Conservation (phyloP, 176 grass and related monocot genomes). For the Triticum urartu region DNA sequence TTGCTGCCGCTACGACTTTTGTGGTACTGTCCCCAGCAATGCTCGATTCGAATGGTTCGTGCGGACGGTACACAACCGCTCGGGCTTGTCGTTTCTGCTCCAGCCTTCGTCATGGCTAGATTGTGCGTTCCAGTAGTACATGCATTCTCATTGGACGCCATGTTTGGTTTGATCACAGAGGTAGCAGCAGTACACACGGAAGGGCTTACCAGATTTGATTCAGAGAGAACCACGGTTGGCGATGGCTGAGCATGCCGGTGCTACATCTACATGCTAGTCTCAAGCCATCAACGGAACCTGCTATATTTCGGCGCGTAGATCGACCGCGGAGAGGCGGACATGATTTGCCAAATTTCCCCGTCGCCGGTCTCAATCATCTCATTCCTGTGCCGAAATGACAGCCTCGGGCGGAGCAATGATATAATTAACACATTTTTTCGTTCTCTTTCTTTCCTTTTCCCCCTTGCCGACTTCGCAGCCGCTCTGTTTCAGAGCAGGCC, state of each 20-base stretch:
- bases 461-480: neutral
- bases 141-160: neutral
- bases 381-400: constrained; percentile 3
- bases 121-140: neutral
- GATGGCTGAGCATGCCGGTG: neutral
- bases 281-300: neutral
- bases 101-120: neutral
- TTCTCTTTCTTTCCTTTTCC: neutral
- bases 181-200: neutral
- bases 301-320: neutral
- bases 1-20: neutral
- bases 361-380: neutral
- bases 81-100: neutral
- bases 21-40: neutral
- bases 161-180: neutral
- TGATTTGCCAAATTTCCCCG: neutral
- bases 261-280: too few species aligned
- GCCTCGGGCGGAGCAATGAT: neutral
- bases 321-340: neutral
- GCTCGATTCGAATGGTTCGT: neutral
- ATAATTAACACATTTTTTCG: neutral
- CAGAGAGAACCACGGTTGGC: neutral
- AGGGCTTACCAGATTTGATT: neutral
- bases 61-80: neutral
- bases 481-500: constrained; percentile 40